Evolutionary conservation across 2,329 filamentous ascomycete species (phyloP).

Genomic region (Fusarium ambrosium): DNA sequence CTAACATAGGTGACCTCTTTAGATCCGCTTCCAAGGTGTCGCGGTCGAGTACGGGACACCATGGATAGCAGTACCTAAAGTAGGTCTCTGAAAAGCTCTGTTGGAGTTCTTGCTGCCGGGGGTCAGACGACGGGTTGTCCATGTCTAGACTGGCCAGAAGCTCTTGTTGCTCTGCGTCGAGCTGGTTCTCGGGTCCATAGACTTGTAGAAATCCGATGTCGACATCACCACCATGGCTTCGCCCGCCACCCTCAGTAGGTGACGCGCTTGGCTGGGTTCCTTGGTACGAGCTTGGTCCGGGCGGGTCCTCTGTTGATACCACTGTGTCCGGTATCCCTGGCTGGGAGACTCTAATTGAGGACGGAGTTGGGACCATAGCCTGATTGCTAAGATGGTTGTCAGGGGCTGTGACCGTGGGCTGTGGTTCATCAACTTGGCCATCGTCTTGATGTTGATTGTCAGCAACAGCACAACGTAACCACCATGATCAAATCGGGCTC

Average conservation of each 20-base stretch:
- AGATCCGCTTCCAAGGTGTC: slow-evolving; percentile 49
- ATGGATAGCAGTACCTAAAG: slow-evolving; percentile 57
- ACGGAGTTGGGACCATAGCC: slow-evolving; percentile 13
- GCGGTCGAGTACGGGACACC: slow-evolving; percentile 57
- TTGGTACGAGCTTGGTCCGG: not conserved
- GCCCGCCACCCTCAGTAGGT: slow-evolving; percentile 34
- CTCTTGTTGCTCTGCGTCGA: slow-evolving; percentile 49
- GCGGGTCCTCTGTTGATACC: not conserved
- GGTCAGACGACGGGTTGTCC: slow-evolving; percentile 33
- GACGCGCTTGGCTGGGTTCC: slow-evolving; percentile 34
- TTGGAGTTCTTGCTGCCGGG: slow-evolving; percentile 47
- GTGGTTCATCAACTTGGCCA: not conserved
- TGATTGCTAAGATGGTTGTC: not conserved
- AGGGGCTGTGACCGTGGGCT: not conserved
- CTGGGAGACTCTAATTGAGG: not conserved
- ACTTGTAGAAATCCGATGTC: slow-evolving; percentile 54
- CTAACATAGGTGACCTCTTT: slow-evolving; percentile 51
- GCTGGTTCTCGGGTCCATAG: slow-evolving; percentile 51
- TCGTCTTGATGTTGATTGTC: not conserved
- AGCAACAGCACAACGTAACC: not conserved
- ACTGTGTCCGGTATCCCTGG: slow-evolving; percentile 8
- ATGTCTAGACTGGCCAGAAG: slow-evolving; percentile 46
- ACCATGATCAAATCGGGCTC: not conserved
- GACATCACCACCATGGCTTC: slow-evolving; percentile 50
- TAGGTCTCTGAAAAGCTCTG: slow-evolving; percentile 59